Base-by-base conservation (phyloP, 257 asterid species). In the Solanum habrochaites region DNA sequence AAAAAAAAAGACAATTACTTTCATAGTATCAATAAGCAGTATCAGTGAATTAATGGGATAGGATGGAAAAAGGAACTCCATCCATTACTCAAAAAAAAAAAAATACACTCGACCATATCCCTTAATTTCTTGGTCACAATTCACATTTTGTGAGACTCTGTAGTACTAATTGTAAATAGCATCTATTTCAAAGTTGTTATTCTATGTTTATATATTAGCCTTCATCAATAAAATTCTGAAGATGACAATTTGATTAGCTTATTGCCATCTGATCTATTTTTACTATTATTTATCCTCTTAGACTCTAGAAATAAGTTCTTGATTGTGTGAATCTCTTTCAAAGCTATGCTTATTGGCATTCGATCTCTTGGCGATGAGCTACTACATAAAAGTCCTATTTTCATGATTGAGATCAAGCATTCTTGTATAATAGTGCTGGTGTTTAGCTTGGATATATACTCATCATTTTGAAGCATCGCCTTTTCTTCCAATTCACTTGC, bases 301-400 rank as follows among this genome's bases (percentile, higher is more conserved):
- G 32, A 21, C 32, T 40, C 21, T 21, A 74, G 21, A 74, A 21
- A 74, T n/a, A 40, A 42, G 58, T 75, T 40, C 58, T 75, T 75
- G 58, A 84, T 14, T 72, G 11, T 32, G 40, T 31, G 72, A 56
- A 31, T 74, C 72, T 52, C 29, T 21, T 83, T 82, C 60, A 86
- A 82, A 64, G 67, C 47, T 77, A 70, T 86, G 47, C 81, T 32
- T 86, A n/a, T 85, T 42, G 21, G 45, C 42, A 35, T 52, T 75
- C 45, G 85, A 58, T 82, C 82, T 32, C 83, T 86, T 7, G 85
- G 85, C 72, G 27, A 81, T 31, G 77, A 35, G 40, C 64, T 70
- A 82, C 88, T 71, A 43, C 90, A 88, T 14, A 86, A 86, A 88
- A 88, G 90, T 18, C 87, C 90, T 56, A 88, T 82, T 14, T 35